Evolutionary conservation across 345 rosid genomes (phyloP).

Genomic region (thale cress (Arabidopsis thaliana)): TAIR10.1 NC_003075.7:12218501-12219000

Average conservation of each 20-base stretch:
- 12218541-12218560: neutral
- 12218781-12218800: conserved; percentile 11
- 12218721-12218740: conserved; percentile 7
- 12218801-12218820: conserved; percentile 10
- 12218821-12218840: conserved; percentile 27
- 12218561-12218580: neutral
- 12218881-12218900: neutral
- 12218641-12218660: neutral
- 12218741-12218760: conserved; percentile 30
- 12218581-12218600: neutral
- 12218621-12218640: conserved; percentile 2
- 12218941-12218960: neutral
- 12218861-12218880: neutral
- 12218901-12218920: neutral
- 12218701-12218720: neutral
- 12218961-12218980: neutral
- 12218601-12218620: conserved; percentile 32
- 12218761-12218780: neutral
- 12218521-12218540: conserved; percentile 5
- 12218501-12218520: conserved; percentile 21
- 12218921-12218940: neutral
- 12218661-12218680: neutral
- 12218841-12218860: conserved; percentile 22
- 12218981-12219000: conserved; percentile 18
- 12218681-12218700: neutral